Evolutionary conservation across 345 rosid species (phyloP).

Genomic region (Turritis glabra): DNA sequence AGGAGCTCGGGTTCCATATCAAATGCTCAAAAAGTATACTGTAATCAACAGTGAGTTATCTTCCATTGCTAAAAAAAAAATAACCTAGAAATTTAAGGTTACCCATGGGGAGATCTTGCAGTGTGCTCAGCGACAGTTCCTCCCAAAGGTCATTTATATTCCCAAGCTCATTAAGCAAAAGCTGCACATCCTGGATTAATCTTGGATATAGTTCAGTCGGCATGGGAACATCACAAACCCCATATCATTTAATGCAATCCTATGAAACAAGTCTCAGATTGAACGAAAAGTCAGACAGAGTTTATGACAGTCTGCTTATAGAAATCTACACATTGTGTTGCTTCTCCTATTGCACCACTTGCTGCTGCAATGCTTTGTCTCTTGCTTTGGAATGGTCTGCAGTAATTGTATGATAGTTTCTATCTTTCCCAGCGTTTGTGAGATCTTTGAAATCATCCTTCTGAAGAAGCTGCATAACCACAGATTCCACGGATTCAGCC

Average conservation of each 20-base stretch:
- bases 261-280: neutral
- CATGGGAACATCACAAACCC: slow-evolving; percentile 36
- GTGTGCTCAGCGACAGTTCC: slow-evolving; percentile 94
- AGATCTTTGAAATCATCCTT: slow-evolving; percentile 31
- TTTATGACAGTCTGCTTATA: neutral
- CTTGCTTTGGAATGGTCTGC: slow-evolving; percentile 41
- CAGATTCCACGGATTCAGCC: slow-evolving; percentile 48
- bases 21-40: neutral
- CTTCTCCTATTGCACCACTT: too few species aligned
- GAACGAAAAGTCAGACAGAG: neutral
- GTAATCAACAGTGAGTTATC: slow-evolving; percentile 4
- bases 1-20: slow-evolving; percentile 7
- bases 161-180: slow-evolving; percentile 82
- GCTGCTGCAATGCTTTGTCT: slow-evolving; percentile 49
- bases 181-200: slow-evolving; percentile 88
- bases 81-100: slow-evolving; percentile 20
- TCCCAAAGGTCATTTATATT: slow-evolving; percentile 95
- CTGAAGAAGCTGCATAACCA: slow-evolving; percentile 47
- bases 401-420: slow-evolving; percentile 34
- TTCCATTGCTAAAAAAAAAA: slow-evolving; percentile 20
- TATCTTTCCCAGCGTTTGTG: slow-evolving; percentile 39
- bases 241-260: slow-evolving; percentile 2
- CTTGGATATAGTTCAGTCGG: slow-evolving; percentile 82
- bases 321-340: too few species aligned
- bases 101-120: slow-evolving; percentile 95